These are phyloP conservation scores for Cadophora sp. DNA, from an alignment of 2,329 filamentous ascomycete species.

Conservation along the genomic window DNA sequence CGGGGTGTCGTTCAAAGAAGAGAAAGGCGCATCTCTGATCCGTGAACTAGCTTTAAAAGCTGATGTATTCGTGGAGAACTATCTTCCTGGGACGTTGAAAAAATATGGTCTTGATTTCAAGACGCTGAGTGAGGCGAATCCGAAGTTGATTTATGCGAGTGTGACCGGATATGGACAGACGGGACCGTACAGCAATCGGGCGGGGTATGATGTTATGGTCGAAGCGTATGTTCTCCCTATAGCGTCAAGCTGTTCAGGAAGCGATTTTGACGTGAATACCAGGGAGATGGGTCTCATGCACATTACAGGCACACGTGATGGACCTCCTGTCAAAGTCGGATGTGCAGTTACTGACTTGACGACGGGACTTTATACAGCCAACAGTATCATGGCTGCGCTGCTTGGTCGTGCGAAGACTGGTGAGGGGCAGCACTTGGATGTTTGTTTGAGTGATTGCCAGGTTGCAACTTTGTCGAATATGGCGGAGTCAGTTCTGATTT, in stretches of 20 bases:
- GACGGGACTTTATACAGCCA: constrained; percentile 90
- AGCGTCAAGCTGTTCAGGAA: too few relatives aligned
- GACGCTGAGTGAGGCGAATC: constrained; percentile 79
- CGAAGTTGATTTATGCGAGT: constrained; percentile 86
- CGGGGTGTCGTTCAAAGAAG: constrained; percentile 85
- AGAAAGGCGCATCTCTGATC: constrained; percentile 82
- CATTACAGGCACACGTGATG: constrained; percentile 86
- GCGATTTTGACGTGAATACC: not conserved
- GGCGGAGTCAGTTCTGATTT: constrained; percentile 87
- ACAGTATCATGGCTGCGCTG: constrained; percentile 90
- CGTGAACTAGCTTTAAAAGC: constrained; percentile 82
- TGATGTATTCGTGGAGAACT: constrained; percentile 95
- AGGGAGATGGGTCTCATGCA: constrained; percentile 94
- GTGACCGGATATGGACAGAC: constrained; percentile 97
- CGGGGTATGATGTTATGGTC: constrained; percentile 98
- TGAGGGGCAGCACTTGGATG: constrained; percentile 87
- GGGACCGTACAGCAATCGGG: constrained; percentile 82
- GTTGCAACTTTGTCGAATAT: constrained; percentile 92
- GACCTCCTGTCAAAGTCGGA: constrained; percentile 92
- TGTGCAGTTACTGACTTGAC: constrained; percentile 95
- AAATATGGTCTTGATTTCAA: constrained; percentile 91
- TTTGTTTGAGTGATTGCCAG: constrained; percentile 88
- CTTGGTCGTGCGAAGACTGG: constrained; percentile 74
- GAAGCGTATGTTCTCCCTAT: constrained; percentile 63
- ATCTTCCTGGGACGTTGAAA: constrained; percentile 83